phyloP scores from a whole-genome alignment of 1,139 yeast species.

The Zygosaccharomyces sapae region DNA sequence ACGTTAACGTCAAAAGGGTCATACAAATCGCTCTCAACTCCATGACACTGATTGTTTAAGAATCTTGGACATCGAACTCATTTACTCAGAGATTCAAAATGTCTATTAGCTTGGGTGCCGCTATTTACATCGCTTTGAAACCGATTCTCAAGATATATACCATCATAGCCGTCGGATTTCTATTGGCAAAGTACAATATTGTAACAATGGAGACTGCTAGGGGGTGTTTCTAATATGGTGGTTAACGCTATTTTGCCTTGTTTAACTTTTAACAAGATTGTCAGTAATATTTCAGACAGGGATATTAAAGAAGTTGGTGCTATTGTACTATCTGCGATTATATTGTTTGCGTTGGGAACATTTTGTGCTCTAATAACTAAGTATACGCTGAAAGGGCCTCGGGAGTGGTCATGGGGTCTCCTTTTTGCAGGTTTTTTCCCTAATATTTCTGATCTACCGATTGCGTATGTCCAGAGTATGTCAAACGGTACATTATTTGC shows the following conservation, averaged over 20 bases:
- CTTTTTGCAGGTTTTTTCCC: slow-evolving; percentile 72
- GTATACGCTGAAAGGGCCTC: slow-evolving; percentile 51
- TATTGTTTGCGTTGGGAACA: slow-evolving; percentile 52
- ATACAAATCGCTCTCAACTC: too few species aligned
- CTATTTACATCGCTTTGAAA: slow-evolving; percentile 76
- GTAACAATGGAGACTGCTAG: slow-evolving; percentile 68
- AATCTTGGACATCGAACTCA: background rate
- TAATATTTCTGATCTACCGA: slow-evolving; percentile 79
- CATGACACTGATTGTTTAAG: too few species aligned
- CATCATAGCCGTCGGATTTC: slow-evolving; percentile 66
- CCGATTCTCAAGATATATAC: slow-evolving; percentile 84
- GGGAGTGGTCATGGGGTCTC: slow-evolving; percentile 74
- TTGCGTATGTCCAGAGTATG: slow-evolving; percentile 81
- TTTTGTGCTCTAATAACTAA: slow-evolving; percentile 39
- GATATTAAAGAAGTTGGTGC: slow-evolving; percentile 77
- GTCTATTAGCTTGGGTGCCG: slow-evolving; percentile 51
- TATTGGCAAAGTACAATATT: slow-evolving; percentile 61
- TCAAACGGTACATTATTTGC: slow-evolving; percentile 59
- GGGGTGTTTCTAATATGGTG: slow-evolving; percentile 68
- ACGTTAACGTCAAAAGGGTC: too few species aligned
- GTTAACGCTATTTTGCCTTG: slow-evolving; percentile 75
- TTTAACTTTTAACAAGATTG: slow-evolving; percentile 72
- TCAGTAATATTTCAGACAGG: slow-evolving; percentile 60
- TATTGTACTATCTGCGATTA: slow-evolving; percentile 57
- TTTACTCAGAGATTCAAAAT: slow-evolving; percentile 9